Base-by-base conservation (phyloP, 2,329 filamentous ascomycete genomes). In the Calonectria montana region DNA sequence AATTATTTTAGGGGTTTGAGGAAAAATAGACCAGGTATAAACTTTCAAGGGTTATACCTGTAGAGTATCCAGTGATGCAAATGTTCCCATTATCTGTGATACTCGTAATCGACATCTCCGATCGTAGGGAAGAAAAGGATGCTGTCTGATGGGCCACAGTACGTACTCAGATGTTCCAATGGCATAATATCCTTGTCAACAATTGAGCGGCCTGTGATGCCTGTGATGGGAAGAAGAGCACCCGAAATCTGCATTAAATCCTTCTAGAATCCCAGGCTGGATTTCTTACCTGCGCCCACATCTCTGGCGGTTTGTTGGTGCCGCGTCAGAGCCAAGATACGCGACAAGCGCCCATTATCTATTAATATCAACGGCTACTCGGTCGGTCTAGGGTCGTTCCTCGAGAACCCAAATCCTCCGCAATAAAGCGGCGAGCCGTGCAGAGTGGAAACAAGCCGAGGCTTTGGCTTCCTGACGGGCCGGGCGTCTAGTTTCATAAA, bases 311-410 rank as follows among this genome's bases (percentile, higher is more conserved):
- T 48, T 53, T 18, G 55, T 63, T 68, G 53, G 53, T 50, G 37
- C 65, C 39, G 65, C 41, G 65, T 61, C 65, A 50, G 62, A 57
- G 27, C 25, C 45, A 23, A 47, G 25, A 55, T 68, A 68, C 35
- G 31, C 65, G 65, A 62, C 65, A 68, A 63, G 65, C 65, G 45
- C 65, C 55, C 13, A 31, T 9, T 57, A 18, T 15, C 57, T 68
- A 68, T 68, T 63, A 68, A 68, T 68, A 68, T 47, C 43, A 39
- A 29, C 15, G 39, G 31, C 13, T 21, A 62, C 45, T 47, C 8
- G 21, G 53, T 31, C 23, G n/a, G 43, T 21, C 55, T n/a, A 62
- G 65, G 57, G 35, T 63, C 21, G 3, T n/a, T 21, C 43, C 55
- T 61, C 27, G 43, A 25, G 16, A 41, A 29, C 57, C 47, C 55